phyloP scores from a whole-genome alignment of 495 filamentous ascomycete species.

The Trypethelium eluteriae region DNA sequence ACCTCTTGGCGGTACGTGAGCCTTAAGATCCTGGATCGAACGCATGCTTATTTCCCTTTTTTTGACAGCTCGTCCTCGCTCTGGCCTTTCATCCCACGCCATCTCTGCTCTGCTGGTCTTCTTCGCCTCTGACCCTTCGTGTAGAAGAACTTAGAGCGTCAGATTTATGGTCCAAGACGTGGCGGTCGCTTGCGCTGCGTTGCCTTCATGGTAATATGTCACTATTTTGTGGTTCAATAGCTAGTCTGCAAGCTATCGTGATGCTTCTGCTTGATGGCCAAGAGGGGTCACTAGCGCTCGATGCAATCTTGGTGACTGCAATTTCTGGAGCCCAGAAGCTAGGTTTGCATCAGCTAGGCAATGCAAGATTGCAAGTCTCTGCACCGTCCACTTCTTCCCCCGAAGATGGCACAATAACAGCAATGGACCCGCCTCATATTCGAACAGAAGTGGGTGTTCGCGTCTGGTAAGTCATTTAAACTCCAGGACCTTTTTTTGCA shows the following conservation, averaged over 20 bases:
- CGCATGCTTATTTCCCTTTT: neutral
- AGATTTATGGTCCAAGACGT: constrained; percentile 12
- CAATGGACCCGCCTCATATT: neutral
- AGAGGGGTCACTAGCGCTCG: constrained; percentile 24
- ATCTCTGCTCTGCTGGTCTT: neutral
- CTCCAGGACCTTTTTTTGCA: neutral
- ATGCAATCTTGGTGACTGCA: constrained; percentile 31
- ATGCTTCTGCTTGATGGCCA: constrained; percentile 34
- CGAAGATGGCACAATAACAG: neutral
- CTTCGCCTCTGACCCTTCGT: neutral
- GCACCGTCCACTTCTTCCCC: too few relatives aligned
- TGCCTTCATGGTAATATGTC: constrained; percentile 28
- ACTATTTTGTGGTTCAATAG: constrained; percentile 33
- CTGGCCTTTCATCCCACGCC: constrained; percentile 7
- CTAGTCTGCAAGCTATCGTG: constrained; percentile 30
- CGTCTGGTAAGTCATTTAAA: constrained; percentile 3
- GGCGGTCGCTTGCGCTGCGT: constrained; percentile 29
- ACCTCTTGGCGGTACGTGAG: constrained; percentile 1
- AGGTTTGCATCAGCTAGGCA: constrained; percentile 28
- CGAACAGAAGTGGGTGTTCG: constrained; percentile 3
- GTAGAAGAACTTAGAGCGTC: constrained; percentile 1
- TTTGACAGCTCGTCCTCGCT: neutral
- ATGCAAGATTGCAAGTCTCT: constrained; percentile 17
- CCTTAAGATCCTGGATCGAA: neutral
- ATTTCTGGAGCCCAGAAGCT: constrained; percentile 33